Evolutionary conservation across 805 yeast genomes (phyloP).

Genomic region (Barnettozyma siamensis): DNA sequence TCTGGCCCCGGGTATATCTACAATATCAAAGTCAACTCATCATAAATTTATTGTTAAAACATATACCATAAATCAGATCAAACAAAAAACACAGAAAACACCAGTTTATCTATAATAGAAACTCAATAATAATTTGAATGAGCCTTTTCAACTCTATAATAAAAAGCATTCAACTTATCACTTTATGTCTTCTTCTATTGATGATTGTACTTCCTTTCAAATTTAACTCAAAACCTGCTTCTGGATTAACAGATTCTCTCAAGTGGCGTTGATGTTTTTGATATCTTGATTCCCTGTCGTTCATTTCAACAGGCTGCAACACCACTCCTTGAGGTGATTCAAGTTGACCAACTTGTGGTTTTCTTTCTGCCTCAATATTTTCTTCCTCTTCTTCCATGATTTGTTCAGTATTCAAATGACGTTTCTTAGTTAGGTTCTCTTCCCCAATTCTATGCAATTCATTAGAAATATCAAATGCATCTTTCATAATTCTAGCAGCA

Average conservation of each 20-base stretch:
- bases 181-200: slow-evolving; percentile 33
- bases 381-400: slow-evolving; percentile 26
- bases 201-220: slow-evolving; percentile 35
- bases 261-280: slow-evolving; percentile 11
- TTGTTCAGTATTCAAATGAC: slow-evolving; percentile 8
- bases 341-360: slow-evolving; percentile 11
- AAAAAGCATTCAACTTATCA: slow-evolving; percentile 5
- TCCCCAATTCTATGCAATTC: slow-evolving; percentile 64
- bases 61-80: too few relatives aligned
- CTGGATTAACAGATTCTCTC: slow-evolving; percentile 5
- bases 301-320: slow-evolving; percentile 13
- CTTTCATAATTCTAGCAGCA: slow-evolving; percentile 75
- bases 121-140: too few relatives aligned
- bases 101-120: neutral
- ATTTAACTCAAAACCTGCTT: slow-evolving; percentile 30
- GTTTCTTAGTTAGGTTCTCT: slow-evolving; percentile 16
- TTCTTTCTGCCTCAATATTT: slow-evolving; percentile 7
- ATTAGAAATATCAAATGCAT: slow-evolving; percentile 80
- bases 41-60: too few relatives aligned
- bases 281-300: slow-evolving; percentile 6
- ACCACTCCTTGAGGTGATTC: slow-evolving; percentile 19
- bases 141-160: too few relatives aligned
- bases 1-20: too few relatives aligned
- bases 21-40: too few relatives aligned
- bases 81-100: neutral